A percentile compares a stretch with the other conserved stretches of the same genome.
Evolutionary conservation across 2,329 filamentous ascomycete genomes (phyloP).

Genomic region (Grosmannia serpens): DNA sequence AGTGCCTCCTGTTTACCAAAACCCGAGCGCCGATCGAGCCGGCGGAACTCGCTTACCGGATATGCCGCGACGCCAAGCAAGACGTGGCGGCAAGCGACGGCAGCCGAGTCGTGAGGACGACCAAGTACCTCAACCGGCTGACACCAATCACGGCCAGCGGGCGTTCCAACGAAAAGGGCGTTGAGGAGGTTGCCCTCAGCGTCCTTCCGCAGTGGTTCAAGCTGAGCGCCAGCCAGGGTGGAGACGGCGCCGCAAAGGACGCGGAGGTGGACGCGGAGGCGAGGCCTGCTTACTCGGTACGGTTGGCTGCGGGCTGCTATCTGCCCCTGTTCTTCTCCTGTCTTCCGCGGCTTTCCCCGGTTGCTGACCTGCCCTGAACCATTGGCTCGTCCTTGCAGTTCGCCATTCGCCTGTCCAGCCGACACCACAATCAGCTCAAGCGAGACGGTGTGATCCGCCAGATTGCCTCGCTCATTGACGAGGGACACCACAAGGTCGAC

Average conservation of each 20-base stretch:
- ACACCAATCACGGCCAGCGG: slow-evolving; percentile 41
- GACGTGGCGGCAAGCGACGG: slow-evolving; percentile 16
- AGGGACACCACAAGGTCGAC: slow-evolving; percentile 59
- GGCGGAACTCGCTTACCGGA: slow-evolving; percentile 37
- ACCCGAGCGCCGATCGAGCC: slow-evolving; percentile 44
- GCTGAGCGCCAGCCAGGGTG: slow-evolving; percentile 20
- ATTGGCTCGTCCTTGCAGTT: slow-evolving; percentile 41
- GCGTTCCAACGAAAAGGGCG: slow-evolving; percentile 57
- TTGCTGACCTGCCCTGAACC: not conserved
- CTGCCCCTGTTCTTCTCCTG: not conserved
- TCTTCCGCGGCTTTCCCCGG: not conserved
- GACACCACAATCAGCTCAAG: slow-evolving; percentile 59
- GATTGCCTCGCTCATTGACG: slow-evolving; percentile 53
- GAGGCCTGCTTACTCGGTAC: slow-evolving; percentile 28
- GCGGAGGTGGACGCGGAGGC: not conserved
- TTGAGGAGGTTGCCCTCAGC: slow-evolving; percentile 51
- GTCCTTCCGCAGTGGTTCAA: slow-evolving; percentile 55
- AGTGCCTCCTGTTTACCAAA: slow-evolving; percentile 53
- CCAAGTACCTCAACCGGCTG: slow-evolving; percentile 44
- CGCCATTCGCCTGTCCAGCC: slow-evolving; percentile 69
- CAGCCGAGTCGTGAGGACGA: slow-evolving; percentile 28
- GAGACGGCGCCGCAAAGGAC: not conserved
- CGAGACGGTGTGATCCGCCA: slow-evolving; percentile 59
- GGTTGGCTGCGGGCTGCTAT: not conserved
- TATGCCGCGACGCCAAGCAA: slow-evolving; percentile 41